A percentile compares a stretch with the other conserved stretches of the same genome.
Evolutionary conservation across 805 yeast genomes (phyloP).

Genomic region (Suhomyces xylopsoci): DNA sequence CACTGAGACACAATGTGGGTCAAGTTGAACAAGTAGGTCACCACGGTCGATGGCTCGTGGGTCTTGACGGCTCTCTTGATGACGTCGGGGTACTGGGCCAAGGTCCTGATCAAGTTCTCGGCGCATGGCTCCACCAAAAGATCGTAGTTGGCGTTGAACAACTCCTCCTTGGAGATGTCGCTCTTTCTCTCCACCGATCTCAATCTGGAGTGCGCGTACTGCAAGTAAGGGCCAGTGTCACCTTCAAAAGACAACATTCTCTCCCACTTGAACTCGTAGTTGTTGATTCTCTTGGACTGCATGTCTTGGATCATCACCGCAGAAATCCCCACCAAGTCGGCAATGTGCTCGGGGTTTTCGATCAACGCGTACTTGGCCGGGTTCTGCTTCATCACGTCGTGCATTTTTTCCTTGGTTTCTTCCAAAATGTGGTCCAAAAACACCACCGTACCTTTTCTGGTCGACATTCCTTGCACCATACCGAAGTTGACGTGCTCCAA

Average conservation of each 20-base stretch:
- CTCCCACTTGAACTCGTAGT: slow-evolving; percentile 95
- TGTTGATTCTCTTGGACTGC: slow-evolving; percentile 95
- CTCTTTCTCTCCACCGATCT: slow-evolving; percentile 92
- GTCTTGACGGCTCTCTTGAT: slow-evolving; percentile 79
- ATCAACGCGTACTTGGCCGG: slow-evolving; percentile 88
- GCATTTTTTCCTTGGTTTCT: slow-evolving; percentile 92
- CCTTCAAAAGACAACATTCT: slow-evolving; percentile 98
- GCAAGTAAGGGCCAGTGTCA: slow-evolving; percentile 98
- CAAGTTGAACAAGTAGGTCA: slow-evolving; percentile 87
- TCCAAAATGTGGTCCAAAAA: slow-evolving; percentile 90
- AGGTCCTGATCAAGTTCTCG: slow-evolving; percentile 63
- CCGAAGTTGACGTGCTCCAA: slow-evolving; percentile 90
- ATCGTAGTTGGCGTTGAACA: slow-evolving; percentile 51
- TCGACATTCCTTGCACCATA: slow-evolving; percentile 98
- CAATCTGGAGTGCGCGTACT: slow-evolving; percentile 96
- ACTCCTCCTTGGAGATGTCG: slow-evolving; percentile 37
- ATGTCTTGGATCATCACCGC: slow-evolving; percentile 99
- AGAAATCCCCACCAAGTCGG: slow-evolving; percentile 92
- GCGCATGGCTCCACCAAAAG: slow-evolving; percentile 73
- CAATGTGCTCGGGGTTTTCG: slow-evolving; percentile 89
- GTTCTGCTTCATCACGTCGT: slow-evolving; percentile 92
- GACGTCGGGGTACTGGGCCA: slow-evolving; percentile 90
- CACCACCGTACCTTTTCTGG: slow-evolving; percentile 98
- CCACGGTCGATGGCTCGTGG: slow-evolving; percentile 89
- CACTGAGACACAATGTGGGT: slow-evolving; percentile 95